Evolutionary conservation across 2,329 filamentous ascomycete genomes (phyloP).

Genomic region (Albifimbria verrucaria): DNA sequence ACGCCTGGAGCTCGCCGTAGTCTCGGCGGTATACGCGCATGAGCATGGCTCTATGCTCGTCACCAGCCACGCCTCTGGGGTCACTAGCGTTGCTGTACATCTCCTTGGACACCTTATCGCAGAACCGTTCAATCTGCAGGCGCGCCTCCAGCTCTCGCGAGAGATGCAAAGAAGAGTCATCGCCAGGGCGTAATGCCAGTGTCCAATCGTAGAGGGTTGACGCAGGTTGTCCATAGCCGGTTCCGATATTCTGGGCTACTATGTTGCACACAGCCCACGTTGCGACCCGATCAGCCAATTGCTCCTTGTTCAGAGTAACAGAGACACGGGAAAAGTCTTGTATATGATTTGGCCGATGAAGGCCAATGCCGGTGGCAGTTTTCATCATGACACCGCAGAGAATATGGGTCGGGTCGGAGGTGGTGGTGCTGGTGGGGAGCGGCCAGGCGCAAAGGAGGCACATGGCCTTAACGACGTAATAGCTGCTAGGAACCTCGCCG

Average conservation of each 20-base stretch:
- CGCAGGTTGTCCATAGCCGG: constrained; percentile 77
- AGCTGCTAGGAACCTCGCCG: constrained; percentile 72
- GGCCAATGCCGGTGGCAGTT: constrained; percentile 76
- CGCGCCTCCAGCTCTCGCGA: constrained; percentile 63
- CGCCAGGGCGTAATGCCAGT: constrained; percentile 57
- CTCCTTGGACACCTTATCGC: constrained; percentile 73
- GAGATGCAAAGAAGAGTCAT: constrained; percentile 57
- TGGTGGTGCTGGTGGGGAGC: constrained; percentile 75
- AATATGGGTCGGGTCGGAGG: constrained; percentile 78
- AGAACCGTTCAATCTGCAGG: constrained; percentile 70
- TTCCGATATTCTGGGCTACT: constrained; percentile 77
- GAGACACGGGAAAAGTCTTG: constrained; percentile 79
- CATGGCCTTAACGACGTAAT: constrained; percentile 77
- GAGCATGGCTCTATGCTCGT: constrained; percentile 64
- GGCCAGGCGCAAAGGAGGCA: constrained; percentile 81
- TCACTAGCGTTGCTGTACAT: constrained; percentile 77
- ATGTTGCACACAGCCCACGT: constrained; percentile 87
- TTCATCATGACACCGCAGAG: constrained; percentile 84
- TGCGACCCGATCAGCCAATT: constrained; percentile 72
- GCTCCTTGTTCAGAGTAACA: constrained; percentile 72
- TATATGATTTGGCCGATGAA: constrained; percentile 77
- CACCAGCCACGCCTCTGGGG: constrained; percentile 64
- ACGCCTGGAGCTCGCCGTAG: constrained; percentile 59
- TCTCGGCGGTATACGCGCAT: constrained; percentile 65
- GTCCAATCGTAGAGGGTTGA: constrained; percentile 77